A percentile compares a stretch with the other conserved stretches of the same genome.
Conservation (phyloP, 169 alveolate species). For the Cryptosporidium muris region DNA sequence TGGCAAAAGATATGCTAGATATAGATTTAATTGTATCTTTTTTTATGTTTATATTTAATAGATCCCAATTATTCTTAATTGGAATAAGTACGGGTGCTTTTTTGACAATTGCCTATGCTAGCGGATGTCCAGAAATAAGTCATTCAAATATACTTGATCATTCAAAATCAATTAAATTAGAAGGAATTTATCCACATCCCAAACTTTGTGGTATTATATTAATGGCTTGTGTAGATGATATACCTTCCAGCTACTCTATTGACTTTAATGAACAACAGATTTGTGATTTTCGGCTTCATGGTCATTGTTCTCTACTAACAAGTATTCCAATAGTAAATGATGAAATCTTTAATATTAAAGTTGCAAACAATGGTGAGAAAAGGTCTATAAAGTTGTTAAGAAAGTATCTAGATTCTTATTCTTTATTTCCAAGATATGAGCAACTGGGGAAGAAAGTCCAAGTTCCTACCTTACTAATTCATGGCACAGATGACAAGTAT, state of each 20-base stretch:
- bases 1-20: conserved; percentile 55
- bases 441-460: conserved; percentile 1
- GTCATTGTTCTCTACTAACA: conserved; percentile 6
- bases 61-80: conserved; percentile 46
- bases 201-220: conserved; percentile 44
- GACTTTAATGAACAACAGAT: conserved; percentile 33
- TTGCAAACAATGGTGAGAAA: background rate
- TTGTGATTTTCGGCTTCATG: conserved; percentile 20
- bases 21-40: conserved; percentile 19
- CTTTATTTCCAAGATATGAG: conserved; percentile 18
- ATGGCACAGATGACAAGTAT: conserved; percentile 43
- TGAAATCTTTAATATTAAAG: background rate
- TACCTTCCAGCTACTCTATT: conserved; percentile 21
- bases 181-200: background rate
- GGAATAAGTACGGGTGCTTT: conserved; percentile 70
- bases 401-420: conserved; percentile 36
- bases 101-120: conserved; percentile 54
- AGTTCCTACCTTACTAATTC: conserved; percentile 39
- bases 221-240: conserved; percentile 61
- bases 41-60: conserved; percentile 19
- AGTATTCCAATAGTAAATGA: background rate
- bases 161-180: background rate
- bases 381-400: background rate
- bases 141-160: background rate
- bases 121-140: conserved; percentile 14